Evolutionary conservation across 805 yeast species (phyloP), one percentile per base, ranked within the genome.

Genomic region (Candida pini): DNA sequence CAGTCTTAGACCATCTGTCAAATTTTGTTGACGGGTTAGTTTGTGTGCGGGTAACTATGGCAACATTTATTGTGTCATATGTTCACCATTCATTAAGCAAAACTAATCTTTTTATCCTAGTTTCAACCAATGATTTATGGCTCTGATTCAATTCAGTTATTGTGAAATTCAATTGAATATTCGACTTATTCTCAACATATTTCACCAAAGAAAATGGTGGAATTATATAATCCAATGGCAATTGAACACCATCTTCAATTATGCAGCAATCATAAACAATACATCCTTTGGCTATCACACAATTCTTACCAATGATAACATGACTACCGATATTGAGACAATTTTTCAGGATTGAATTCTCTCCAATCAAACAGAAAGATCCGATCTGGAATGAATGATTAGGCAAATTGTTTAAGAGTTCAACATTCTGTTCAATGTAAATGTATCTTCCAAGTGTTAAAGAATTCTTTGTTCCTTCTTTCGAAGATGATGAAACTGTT

Each of bases 211-310:
- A 63, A 41, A 65, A 75, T 0, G 80, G 75, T 3, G 81, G 78
- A n/a, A 75, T 59, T 17, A 68, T 64, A 38, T 53, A 52, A 12
- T 58, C 60, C 2, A 62, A 55, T 0, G 77, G 76, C 2, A 76
- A 42, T 3, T 44, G 39, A 0, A 71, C 60, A 10, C 64, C 64
- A 32, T 61, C 55, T 16, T 64, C 62, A 4, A 76, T 58, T 3
- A 71, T 40, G 36, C 76, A 71, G 46, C 79, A 71, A 33, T 76
- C 83, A 45, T 72, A 65, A 10, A 76, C 52, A 1, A 66, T 56
- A 7, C 67, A 56, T 17, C 58, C 45, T 26, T 60, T 53, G 2
- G 53, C 61, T 12, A 76, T 40, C 0, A 40, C 34, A 38, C 76
- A 71, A 22, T 57, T 42, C 1, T 40, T 39, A 5, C 76, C 81